Conservation (phyloP, 495 filamentous ascomycete species). For the Aspergillus carlsbadensis region DNA sequence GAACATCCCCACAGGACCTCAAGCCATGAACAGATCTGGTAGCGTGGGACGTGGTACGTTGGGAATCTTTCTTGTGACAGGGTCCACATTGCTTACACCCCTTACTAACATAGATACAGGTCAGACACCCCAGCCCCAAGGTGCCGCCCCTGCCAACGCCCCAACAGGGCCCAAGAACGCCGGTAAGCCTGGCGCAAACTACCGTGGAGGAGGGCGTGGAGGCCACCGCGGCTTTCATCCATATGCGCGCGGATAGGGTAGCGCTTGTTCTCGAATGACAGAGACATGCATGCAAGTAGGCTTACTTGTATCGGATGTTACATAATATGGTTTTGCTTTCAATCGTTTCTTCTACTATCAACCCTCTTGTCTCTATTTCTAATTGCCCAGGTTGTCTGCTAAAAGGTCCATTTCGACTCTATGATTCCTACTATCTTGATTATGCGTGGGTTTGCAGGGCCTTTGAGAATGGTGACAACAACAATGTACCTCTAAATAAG, state of each 20-base stretch:
- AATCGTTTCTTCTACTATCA: not conserved
- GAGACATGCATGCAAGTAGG: not conserved
- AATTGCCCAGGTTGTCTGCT: not conserved
- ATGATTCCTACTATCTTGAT: not conserved
- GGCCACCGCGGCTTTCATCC: slow-evolving; percentile 77
- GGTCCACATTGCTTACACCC: not conserved
- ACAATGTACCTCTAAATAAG: not conserved
- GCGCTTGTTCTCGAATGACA: not conserved
- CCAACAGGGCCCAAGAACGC: slow-evolving; percentile 97
- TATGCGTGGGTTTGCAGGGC: not conserved
- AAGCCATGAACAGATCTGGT: slow-evolving; percentile 48
- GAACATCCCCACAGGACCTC: slow-evolving; percentile 56
- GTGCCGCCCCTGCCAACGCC: slow-evolving; percentile 85
- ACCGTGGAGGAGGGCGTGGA: slow-evolving; percentile 88
- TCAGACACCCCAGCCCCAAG: slow-evolving; percentile 56
- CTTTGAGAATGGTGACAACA: not conserved
- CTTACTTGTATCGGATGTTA: not conserved
- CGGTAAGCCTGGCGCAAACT: slow-evolving; percentile 89
- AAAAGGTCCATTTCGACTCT: not conserved
- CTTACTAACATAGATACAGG: slow-evolving; percentile 25
- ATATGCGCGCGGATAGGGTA: slow-evolving; percentile 52
- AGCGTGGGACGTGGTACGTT: slow-evolving; percentile 53
- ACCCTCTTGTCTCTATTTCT: not conserved
- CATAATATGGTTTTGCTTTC: not conserved
- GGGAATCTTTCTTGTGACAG: not conserved